These are phyloP conservation scores for Inonotus hispidus DNA, from an alignment of 1,284 basidiomycete species.

Conservation along the genomic window DNA sequence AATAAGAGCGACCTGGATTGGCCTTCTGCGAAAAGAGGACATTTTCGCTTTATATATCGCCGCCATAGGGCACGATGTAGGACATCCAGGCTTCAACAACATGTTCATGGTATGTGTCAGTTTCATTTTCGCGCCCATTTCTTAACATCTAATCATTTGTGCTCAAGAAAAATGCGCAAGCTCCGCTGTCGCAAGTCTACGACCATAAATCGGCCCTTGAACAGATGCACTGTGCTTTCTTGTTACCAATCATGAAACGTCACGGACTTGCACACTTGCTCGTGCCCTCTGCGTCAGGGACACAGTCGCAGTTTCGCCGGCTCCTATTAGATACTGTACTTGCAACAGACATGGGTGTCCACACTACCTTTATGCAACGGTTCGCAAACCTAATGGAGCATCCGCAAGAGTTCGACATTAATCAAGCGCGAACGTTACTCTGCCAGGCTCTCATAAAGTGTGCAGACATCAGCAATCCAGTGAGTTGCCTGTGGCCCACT, in stretches of 20 bases:
- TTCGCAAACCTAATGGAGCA: constrained; percentile 46
- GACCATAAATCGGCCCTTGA: constrained; percentile 87
- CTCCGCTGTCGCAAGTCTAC: constrained; percentile 83
- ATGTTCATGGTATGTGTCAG: constrained; percentile 74
- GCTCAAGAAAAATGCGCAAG: constrained; percentile 81
- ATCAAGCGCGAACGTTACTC: constrained; percentile 61
- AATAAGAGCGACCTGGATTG: constrained; percentile 44
- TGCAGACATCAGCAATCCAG: constrained; percentile 95
- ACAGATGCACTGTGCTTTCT: constrained; percentile 86
- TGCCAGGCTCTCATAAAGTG: constrained; percentile 93
- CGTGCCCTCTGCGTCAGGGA: constrained; percentile 27
- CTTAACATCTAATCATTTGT: constrained; percentile 6
- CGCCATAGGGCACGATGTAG: constrained; percentile 93
- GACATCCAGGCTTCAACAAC: constrained; percentile 90
- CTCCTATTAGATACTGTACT: constrained; percentile 76
- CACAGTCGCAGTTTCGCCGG: constrained; percentile 57
- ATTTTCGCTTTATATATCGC: constrained; percentile 82
- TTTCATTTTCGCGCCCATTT: not conserved
- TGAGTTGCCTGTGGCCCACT: constrained; percentile 35
- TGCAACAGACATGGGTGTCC: constrained; percentile 91
- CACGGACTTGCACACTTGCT: constrained; percentile 71
- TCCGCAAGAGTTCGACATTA: constrained; percentile 32
- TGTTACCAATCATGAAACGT: constrained; percentile 76
- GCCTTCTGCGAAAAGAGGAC: constrained; percentile 58
- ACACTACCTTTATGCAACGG: constrained; percentile 76